Evolutionary conservation across 441 rosid species (phyloP).

Genomic region (Metrosideros polymorpha): DNA sequence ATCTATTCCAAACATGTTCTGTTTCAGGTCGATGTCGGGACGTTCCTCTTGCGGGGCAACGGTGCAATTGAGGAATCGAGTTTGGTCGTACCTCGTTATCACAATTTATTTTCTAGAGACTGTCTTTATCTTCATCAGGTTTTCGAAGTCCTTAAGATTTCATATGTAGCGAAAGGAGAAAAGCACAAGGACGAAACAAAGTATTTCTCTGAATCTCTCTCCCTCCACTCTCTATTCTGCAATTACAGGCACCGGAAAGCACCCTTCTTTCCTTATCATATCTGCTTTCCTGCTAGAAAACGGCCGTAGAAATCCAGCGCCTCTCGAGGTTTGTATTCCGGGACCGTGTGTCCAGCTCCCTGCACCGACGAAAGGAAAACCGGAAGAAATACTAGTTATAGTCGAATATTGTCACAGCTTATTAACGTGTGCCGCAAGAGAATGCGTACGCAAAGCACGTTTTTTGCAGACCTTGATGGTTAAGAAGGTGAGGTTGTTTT

Average conservation of each 20-base stretch:
- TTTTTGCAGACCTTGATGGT: slow-evolving; percentile 48
- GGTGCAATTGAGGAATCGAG: too few relatives aligned
- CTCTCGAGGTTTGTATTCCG: slow-evolving; percentile 77
- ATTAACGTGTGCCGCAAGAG: background rate
- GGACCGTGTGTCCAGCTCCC: slow-evolving; percentile 90
- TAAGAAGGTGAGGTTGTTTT: slow-evolving; percentile 62
- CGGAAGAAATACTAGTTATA: background rate
- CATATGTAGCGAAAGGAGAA: too few relatives aligned
- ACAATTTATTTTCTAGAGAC: too few relatives aligned
- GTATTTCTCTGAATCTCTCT: background rate
- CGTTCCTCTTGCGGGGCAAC: too few relatives aligned
- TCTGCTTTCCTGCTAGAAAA: slow-evolving; percentile 45
- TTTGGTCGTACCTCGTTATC: too few relatives aligned
- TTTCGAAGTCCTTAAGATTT: too few relatives aligned
- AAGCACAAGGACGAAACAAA: too few relatives aligned
- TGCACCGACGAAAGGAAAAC: slow-evolving; percentile 13
- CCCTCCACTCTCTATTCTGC: background rate
- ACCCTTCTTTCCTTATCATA: slow-evolving; percentile 11
- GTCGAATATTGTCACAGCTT: background rate
- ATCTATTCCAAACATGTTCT: too few relatives aligned
- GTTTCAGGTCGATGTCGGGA: too few relatives aligned
- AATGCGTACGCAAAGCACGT: background rate
- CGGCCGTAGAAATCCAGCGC: slow-evolving; percentile 65
- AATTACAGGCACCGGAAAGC: too few relatives aligned
- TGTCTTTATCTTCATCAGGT: too few relatives aligned